phyloP scores from a whole-genome alignment of 2,329 filamentous ascomycete species.

The Colletotrichum agaves region DNA sequence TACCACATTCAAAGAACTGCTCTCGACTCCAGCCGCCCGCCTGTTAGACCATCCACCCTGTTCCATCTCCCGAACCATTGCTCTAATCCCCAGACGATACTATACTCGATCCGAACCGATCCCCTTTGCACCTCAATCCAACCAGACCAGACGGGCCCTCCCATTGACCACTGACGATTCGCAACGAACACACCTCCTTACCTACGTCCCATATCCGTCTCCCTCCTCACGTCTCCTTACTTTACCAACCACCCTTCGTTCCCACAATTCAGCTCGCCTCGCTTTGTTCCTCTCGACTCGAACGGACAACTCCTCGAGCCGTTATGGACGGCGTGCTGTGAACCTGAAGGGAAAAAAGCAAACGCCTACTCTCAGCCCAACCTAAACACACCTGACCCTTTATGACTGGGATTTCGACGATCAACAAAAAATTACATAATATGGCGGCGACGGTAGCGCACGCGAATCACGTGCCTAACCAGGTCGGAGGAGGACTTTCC shows the following conservation, averaged over 20 bases:
- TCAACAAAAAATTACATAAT: constrained; percentile 33
- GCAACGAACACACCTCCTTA: not conserved
- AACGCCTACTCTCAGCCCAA: not conserved
- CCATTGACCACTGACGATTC: constrained; percentile 27
- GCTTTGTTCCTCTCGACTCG: not conserved
- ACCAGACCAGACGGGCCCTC: not conserved
- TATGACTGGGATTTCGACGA: constrained; percentile 31
- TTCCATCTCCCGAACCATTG: not conserved
- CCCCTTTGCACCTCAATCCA: constrained; percentile 20
- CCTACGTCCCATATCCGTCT: not conserved
- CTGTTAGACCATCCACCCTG: not conserved
- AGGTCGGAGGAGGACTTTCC: constrained; percentile 32
- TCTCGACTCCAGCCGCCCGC: not conserved
- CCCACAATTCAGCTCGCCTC: not conserved
- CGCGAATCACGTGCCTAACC: constrained; percentile 25
- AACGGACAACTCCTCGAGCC: not conserved
- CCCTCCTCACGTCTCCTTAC: not conserved
- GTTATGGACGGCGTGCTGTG: constrained; percentile 29
- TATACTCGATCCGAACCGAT: constrained; percentile 30
- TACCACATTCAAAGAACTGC: not conserved
- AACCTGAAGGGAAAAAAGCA: constrained; percentile 14
- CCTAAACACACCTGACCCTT: not conserved
- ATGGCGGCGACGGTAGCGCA: constrained; percentile 38
- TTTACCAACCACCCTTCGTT: not conserved
- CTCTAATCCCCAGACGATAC: constrained; percentile 26